Evolutionary conservation across 1,284 basidiomycete species (phyloP).

Genomic region (Leccinum pallidistipes): DNA sequence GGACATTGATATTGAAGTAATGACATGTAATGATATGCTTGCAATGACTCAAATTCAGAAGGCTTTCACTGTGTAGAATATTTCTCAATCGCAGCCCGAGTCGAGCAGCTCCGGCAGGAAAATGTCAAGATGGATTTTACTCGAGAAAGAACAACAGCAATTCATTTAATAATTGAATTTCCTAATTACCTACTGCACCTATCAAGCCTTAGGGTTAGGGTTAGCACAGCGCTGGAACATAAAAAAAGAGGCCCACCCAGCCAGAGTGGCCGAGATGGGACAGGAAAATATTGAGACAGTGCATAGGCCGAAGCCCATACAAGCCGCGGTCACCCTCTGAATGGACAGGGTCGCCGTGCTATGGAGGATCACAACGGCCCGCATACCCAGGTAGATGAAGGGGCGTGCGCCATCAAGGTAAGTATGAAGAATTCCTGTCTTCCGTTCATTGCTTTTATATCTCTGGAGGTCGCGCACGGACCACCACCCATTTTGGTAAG

Average conservation of each 20-base stretch:
- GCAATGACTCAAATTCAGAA: neutral
- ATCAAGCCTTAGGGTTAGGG: constrained; percentile 41
- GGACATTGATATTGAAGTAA: neutral
- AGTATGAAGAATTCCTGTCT: constrained; percentile 35
- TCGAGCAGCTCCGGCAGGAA: too few species aligned
- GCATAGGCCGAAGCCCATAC: constrained; percentile 39
- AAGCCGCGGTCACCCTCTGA: constrained; percentile 34
- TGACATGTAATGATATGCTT: neutral
- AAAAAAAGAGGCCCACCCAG: constrained; percentile 36
- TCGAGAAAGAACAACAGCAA: too few species aligned
- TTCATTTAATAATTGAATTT: too few species aligned
- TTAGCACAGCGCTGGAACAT: constrained; percentile 26
- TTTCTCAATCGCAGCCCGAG: neutral
- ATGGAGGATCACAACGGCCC: constrained; percentile 47
- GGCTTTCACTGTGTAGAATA: neutral
- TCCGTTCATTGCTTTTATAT: constrained; percentile 15
- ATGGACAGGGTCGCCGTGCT: constrained; percentile 51
- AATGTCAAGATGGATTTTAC: too few species aligned
- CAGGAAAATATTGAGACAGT: constrained; percentile 35
- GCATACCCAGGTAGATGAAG: constrained; percentile 42
- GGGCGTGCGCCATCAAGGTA: constrained; percentile 31
- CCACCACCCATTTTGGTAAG: constrained; percentile 7
- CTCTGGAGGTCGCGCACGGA: constrained; percentile 19
- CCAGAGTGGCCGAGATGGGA: constrained; percentile 38
- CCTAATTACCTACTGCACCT: too few species aligned